Base-by-base conservation (phyloP, 768 basidiomycete species). In the Calocera viscosa region DNA sequence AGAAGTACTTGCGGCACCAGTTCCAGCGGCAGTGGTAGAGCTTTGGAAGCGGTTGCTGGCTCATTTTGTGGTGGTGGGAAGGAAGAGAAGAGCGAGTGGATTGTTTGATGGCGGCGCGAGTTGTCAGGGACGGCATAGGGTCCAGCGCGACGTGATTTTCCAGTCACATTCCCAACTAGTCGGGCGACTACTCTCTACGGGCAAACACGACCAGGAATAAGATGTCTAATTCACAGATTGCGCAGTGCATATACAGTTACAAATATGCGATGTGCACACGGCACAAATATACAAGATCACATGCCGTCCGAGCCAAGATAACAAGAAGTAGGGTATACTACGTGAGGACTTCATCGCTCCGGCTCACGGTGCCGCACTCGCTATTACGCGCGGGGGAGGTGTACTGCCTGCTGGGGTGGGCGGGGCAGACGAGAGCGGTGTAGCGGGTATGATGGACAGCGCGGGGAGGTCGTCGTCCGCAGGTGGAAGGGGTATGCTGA, bases 1-100 rank as follows among this genome's bases (percentile, higher is more conserved):
- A 5, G 30, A 60, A 60, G 53, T 60, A 32, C 53, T 60, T 60
- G 53, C 53, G 53, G 22, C 53, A 60, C 53, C 53, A 60, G 30
- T 60, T 19, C 53, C 53, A 60, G 26, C 53, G 24, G 53, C 53
- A 60, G 53, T 60, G 53, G 53, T 60, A 60, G 7, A 60, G 53
- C 30, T 60, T 60, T 32, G 53, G 16, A 7, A 47, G 53, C 22
- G 24, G 5, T 5, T 12, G 26, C 53, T 60, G 53, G 53, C 53
- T 60, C 53, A 60, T 60, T 60, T 28, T 47, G 43, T n/a, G 43
- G 43, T 47, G 19, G 43, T 47, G 8, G 24, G 7, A 19, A 8
- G 19, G 43, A 47, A 47, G 43, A 19, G 43, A 17, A 7, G 24
- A 47, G 7, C 8, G 16, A 24, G 19, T 8, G 43, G 43, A 5